Conservation (phyloP, 257 asterid species). For the Salvia splendens region DNA sequence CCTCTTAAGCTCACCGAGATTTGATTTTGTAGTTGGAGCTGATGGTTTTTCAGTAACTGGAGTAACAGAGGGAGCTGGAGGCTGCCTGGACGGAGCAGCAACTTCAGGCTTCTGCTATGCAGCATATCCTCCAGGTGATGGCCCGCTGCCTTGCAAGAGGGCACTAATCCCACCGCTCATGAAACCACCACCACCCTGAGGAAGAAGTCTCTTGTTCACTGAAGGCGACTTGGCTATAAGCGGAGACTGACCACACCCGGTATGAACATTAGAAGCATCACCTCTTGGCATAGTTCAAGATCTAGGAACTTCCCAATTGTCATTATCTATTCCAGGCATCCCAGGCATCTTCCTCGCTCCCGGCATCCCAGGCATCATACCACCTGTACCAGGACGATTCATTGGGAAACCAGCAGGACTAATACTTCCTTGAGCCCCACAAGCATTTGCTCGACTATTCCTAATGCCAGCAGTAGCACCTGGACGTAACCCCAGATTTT, state of each 20-base stretch:
- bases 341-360: constrained; percentile 91
- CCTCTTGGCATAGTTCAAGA: constrained; percentile 82
- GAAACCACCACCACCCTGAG: constrained; percentile 72
- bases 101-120: constrained; percentile 43
- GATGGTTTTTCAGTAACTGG: constrained; percentile 44
- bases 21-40: constrained; percentile 40
- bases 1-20: constrained; percentile 63
- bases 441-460: constrained; percentile 50
- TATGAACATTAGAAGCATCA: constrained; percentile 48
- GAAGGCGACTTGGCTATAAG: constrained; percentile 57
- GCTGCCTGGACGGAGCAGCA: constrained; percentile 38
- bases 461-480: constrained; percentile 92
- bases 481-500: constrained; percentile 90
- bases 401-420: constrained; percentile 69
- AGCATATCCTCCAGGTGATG: constrained; percentile 42
- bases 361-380: constrained; percentile 99
- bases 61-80: constrained; percentile 36
- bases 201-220: constrained; percentile 58
- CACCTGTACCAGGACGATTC: constrained; percentile 84
- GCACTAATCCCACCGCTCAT: constrained; percentile 67
- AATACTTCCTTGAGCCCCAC: constrained; percentile 61
- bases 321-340: constrained; percentile 73
- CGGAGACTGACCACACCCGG: constrained; percentile 62
- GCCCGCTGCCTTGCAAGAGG: constrained; percentile 71
- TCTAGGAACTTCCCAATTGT: constrained; percentile 88